Base-by-base conservation (phyloP, 1,284 basidiomycete genomes). In the Agaricales sp. region DNA sequence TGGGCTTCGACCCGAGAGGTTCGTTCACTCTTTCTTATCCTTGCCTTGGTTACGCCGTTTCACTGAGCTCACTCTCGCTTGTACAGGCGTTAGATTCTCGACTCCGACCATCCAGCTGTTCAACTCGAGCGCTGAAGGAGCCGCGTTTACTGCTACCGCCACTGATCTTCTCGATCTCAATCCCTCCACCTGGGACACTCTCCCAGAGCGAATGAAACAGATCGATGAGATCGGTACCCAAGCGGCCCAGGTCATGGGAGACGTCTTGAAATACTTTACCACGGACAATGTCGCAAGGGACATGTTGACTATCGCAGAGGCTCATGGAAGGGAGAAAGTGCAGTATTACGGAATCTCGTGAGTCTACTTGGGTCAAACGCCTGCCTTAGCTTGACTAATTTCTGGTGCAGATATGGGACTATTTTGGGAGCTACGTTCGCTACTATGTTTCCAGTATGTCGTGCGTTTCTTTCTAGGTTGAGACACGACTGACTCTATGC, bases 321-420 rank as follows among this genome's bases (percentile, higher is more conserved):
- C 69, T 2, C 65, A 71, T 54, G 73, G 73, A 1, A 57, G 59
- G 48, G 63, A 70, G 13, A 73, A 73, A 53, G 51, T 78, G 13
- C 66, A 67, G 47, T 78, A 75, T 54, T 77, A 73, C 73, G 75
- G 75, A 16, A 69, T 75, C 50, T 74, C 68, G 69, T 77, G 53
- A 53, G 69, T 62, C 3, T 2, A 6, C 2, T n/a, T 11, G 18
- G 12, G 23, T 3, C 8, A n/a, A n/a, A n/a, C n/a, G n/a, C n/a
- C n/a, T n/a, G n/a, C n/a, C n/a, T n/a, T n/a, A n/a, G n/a, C n/a
- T n/a, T n/a, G 20, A 18, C 2, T 14, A 16, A 12, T 18, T 25
- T 30, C 47, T 6, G n/a, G 2, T 14, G 35, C 3, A 63, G 73
- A 19, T 75, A 75, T 52, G 75, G 75, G 0, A 64, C 65, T 18